Evolutionary conservation across 176 grass and related monocot species (phyloP).

Genomic region (Poa pratensis): DNA sequence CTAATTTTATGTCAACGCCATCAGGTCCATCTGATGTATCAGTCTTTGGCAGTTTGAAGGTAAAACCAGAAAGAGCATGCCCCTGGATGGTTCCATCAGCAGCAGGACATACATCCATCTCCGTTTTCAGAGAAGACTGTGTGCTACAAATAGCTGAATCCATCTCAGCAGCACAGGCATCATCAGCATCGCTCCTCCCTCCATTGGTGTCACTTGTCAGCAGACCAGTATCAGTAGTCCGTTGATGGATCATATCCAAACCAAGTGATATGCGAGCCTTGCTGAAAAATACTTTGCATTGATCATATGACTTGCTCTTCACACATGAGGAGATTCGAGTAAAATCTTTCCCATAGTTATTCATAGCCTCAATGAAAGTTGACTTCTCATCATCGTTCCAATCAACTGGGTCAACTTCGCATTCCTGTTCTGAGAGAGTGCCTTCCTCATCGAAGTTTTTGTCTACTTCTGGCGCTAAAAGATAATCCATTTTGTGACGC

Average conservation of each 20-base stretch:
- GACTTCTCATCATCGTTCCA: constrained; percentile 93
- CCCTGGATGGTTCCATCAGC: constrained; percentile 37
- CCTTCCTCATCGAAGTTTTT: constrained; percentile 65
- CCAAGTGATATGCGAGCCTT: constrained; percentile 87
- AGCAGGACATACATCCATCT: constrained; percentile 55
- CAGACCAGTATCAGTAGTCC: constrained; percentile 45
- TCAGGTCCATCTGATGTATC: constrained; percentile 36
- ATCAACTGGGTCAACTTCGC: constrained; percentile 70
- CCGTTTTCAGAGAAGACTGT: constrained; percentile 66
- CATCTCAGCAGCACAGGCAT: constrained; percentile 64
- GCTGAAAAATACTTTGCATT: constrained; percentile 96
- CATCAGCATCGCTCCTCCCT: constrained; percentile 72
- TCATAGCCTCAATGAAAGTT: constrained; percentile 70
- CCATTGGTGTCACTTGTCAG: constrained; percentile 51
- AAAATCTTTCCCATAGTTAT: constrained; percentile 83
- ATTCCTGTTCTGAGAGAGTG: constrained; percentile 67
- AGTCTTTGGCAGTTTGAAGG: constrained; percentile 18
- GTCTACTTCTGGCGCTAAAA: constrained; percentile 44
- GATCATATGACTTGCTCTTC: constrained; percentile 75
- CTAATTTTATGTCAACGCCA: constrained; percentile 32
- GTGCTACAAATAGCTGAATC: constrained; percentile 73
- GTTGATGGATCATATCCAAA: constrained; percentile 75
- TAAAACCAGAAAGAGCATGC: constrained; percentile 24
- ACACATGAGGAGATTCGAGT: constrained; percentile 63
- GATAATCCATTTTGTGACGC: constrained; percentile 33